Evolutionary conservation across 192 early-diverging fungal genomes (phyloP), one percentile per base, ranked within the genome.

Genomic region (Coemansia furcata): DNA sequence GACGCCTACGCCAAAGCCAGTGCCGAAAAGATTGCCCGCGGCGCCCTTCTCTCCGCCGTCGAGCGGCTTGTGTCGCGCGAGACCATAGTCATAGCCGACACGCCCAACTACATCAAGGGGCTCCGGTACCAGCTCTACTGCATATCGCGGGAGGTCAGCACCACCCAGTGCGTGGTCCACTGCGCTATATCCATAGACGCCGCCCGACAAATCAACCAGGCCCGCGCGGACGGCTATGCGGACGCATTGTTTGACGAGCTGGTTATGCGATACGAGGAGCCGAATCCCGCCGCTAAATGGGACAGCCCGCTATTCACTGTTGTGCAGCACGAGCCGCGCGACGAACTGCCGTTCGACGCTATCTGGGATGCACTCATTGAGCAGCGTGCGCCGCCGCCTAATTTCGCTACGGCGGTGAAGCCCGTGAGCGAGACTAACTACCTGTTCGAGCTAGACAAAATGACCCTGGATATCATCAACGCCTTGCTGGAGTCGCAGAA

Each of bases 101-200:
- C 86, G n/a, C 73, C 97, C 70, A 99, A 99, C 77, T 98, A 98
- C 81, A 98, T 99, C 77, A 99, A 99, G 84, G 97, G 98, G 6
- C 95, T 95, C 71, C 86, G 98, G 66, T 99, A 98, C 82, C 96
- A 98, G 77, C 86, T 98, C 23, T 95, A 94, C 80, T 95, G 95
- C 71, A 82, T 95, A 15, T 89, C 93, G 1, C 87, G 93, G 23
- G 91, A 90, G 43, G 84, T 94, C 35, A 86, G 90, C 52, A 97
- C 95, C 0, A 92, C 97, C 6, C 90, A 92, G 43, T 97, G 95
- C 63, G 87, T 92, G 15, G 86, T 91, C n/a, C 83, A 93, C 64
- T 86, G 87, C 62, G 92, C 86, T 17, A 80, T 84, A 29, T 82
- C 90, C 5, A 66, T 77, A 0, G 81, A 85, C 7, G 69, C 66